Base-by-base conservation (phyloP, 2,329 filamentous ascomycete species). In the Hymenoscyphus repandus region DNA sequence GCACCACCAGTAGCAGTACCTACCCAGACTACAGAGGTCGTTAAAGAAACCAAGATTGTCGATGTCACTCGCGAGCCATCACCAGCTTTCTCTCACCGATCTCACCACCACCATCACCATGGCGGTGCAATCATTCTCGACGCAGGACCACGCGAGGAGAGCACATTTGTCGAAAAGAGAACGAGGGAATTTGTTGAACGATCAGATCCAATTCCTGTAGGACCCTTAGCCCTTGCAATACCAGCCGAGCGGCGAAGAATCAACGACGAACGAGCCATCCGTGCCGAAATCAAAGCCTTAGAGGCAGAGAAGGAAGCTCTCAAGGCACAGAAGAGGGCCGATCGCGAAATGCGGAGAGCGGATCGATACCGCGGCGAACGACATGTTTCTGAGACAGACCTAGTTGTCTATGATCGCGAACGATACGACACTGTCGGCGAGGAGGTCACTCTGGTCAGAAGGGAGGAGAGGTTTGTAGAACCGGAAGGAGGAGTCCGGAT, bases 281-380 rank as follows among this genome's bases (percentile, higher is more conserved):
- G 82, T 44, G 76, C 82, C 31, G 87, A 93, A 64, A 89, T 91
- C 52, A 78, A 78, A 11, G 78, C 79, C 1, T 74, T 92, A 1
- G 87, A 92, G 69, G 77, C 76, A 5, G 83, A 90, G 68, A 76
- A 76, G 38, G 74, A 76, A 53, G 72, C 76, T 22, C 69, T 84
- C 40, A 75, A 76, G 51, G 71, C 80, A 15, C 81, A 85, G 65
- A 74, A 78, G 40, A 74, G 76, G 43, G 70, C 72, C 18, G 70
- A 73, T 44, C 65, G 64, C 54, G 68, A 68, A 49, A 64, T 72
- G 45, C 71, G 67, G 47, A 68, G 70, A 42, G 68, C 70, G 13
- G 76, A 80, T 45, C 69, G 76, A 38, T 73, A 83, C 59, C 57
- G 85, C 9, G 73, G 74, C 39, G 75, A 79, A 30, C 79, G 83